A percentile compares a stretch with the other conserved stretches of the same genome.
Conservation (phyloP, 768 basidiomycete species). For the Suillus placidus region DNA sequence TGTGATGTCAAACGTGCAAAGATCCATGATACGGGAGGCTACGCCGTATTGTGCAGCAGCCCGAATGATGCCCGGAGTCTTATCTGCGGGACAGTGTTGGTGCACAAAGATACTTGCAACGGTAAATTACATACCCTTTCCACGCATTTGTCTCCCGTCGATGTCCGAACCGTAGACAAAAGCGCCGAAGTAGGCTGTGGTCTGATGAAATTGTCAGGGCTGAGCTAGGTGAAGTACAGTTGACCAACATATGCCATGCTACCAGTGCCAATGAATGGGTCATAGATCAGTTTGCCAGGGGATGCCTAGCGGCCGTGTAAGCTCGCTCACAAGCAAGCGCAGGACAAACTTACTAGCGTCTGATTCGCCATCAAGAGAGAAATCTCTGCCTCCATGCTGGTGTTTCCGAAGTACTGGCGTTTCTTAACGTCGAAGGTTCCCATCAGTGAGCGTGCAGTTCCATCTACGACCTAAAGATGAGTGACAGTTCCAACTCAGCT, state of each 20-base stretch:
- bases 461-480: slow-evolving; percentile 54
- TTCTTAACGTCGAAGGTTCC: slow-evolving; percentile 85
- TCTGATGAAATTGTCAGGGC: slow-evolving; percentile 44
- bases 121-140: slow-evolving; percentile 61
- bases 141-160: slow-evolving; percentile 95
- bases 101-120: slow-evolving; percentile 2
- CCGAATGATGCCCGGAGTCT: slow-evolving; percentile 70
- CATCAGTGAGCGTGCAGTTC: slow-evolving; percentile 69
- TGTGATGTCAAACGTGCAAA: slow-evolving; percentile 93
- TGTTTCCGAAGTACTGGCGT: slow-evolving; percentile 89
- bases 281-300: slow-evolving; percentile 90
- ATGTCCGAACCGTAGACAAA: slow-evolving; percentile 91
- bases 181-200: slow-evolving; percentile 86
- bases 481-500: neutral
- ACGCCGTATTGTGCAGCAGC: slow-evolving; percentile 88
- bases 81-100: slow-evolving; percentile 26
- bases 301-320: slow-evolving; percentile 56
- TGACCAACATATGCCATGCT: slow-evolving; percentile 81
- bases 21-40: slow-evolving; percentile 71
- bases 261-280: slow-evolving; percentile 94
- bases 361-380: slow-evolving; percentile 97
- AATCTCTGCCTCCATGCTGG: slow-evolving; percentile 97
- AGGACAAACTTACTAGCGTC: slow-evolving; percentile 62
- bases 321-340: neutral
- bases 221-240: slow-evolving; percentile 5